phyloP scores from a whole-genome alignment of 306 rosid genomes.

The Arachis hypogaea region DNA sequence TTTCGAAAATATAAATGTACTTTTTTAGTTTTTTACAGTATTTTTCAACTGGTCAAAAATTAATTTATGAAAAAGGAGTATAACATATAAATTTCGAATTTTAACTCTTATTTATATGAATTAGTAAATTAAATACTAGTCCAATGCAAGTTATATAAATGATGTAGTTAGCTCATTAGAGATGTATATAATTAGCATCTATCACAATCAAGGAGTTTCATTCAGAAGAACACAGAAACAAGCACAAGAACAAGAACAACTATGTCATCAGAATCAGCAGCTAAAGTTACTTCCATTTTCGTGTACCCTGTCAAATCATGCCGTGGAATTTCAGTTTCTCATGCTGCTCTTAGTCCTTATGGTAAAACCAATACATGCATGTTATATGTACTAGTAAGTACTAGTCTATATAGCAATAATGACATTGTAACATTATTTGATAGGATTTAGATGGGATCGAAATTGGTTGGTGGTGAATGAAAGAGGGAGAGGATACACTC shows the following conservation, averaged over 20 bases:
- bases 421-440: neutral
- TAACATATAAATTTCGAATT: too few relatives aligned
- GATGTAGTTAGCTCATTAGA: too few relatives aligned
- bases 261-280: neutral
- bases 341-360: conserved; percentile 72
- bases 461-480: conserved; percentile 81
- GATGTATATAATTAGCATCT: too few relatives aligned
- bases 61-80: too few relatives aligned
- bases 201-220: too few relatives aligned
- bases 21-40: too few relatives aligned
- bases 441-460: conserved; percentile 89
- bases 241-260: neutral
- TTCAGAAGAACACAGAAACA: neutral
- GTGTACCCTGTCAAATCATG: conserved; percentile 87
- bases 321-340: conserved; percentile 74
- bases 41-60: too few relatives aligned
- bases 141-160: too few relatives aligned
- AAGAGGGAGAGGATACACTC: conserved; percentile 79
- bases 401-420: neutral
- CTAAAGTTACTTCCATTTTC: conserved; percentile 55
- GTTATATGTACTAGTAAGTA: neutral
- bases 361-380: conserved; percentile 36
- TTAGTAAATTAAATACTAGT: too few relatives aligned
- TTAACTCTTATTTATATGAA: too few relatives aligned
- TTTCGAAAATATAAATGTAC: too few relatives aligned